Base-by-base conservation (phyloP, 2,329 filamentous ascomycete species). In the Ophiostoma quercus region DNA sequence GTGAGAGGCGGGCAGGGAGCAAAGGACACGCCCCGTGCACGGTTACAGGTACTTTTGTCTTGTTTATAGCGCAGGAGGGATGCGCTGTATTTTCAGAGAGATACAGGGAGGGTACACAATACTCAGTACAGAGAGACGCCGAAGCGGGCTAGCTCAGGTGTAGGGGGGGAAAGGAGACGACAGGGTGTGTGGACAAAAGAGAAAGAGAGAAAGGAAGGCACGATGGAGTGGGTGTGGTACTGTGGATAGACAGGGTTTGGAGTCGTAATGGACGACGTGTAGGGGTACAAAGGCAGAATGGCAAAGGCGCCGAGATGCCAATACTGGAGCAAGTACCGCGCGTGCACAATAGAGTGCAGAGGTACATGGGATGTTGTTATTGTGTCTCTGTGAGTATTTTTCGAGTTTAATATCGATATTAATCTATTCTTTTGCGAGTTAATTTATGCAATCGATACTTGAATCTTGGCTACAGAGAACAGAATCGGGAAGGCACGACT, bases 181-280 rank as follows among this genome's bases (percentile, higher is more conserved):
- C 67, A 54, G 51, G 69, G 47, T 66, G 66, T 66, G 69, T 57
- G 51, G 66, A 63, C 34, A 67, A 70, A 57, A 63, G 54, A 70
- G 68, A 19, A 47, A 47, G 43, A 47, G 43, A 5, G 16, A 47
- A 47, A 47, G 16, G 19, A 12, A 57, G n/a, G 47, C 47, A 54
- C 47, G 47, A 54, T 12, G 41, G 25, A 66, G 43, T 37, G 51
- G 68, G 60, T n/a, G 39, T 32, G 41, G 29, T 51, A 34, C 67
- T 51, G 62, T 63, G 29, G 57, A 60, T 47, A 65, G 25, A 60
- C 60, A 32, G 32, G 68, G 47, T 57, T 34, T 62, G 6, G 57
- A 62, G 25, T 62, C 57, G 57, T 62, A 62, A 32, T 62, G 68
- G n/a, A 37, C n/a, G 68, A 43, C 39, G 60, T 51, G 68, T 54